Evolutionary conservation across 2,329 filamentous ascomycete genomes (phyloP), one percentile per base, ranked within the genome.

Genomic region (Bipolaris victoriae): DNA sequence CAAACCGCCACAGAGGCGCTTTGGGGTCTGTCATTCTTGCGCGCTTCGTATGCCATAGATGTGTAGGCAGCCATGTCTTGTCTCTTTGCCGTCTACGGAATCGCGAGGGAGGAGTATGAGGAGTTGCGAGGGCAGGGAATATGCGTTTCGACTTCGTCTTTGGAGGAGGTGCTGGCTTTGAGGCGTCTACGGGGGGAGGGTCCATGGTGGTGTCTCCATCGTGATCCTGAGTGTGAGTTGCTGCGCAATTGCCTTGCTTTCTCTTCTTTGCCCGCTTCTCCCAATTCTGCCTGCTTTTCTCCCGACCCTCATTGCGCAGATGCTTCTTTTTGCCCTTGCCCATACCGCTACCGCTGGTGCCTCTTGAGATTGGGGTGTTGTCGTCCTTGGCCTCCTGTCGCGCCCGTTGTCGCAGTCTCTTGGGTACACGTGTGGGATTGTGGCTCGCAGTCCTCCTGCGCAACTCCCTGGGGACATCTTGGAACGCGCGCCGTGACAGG

Each of bases 1-100:
- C 87, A 76, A 97, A 97, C 39, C 92, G 86, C 95, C 95, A 99
- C n/a, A 95, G 77, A 3, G 91, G 89, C 43, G 89, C 84, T 47
- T 85, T 88, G 0, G 91, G 89, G 7, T 86, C 83, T 0, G 92
- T 92, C 90, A 99, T 96, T 58, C 86, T 90, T 20, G 95, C 92
- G 58, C 95, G 83, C 76, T 99, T 99, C 2, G 94, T 88, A 77
- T 97, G 93, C 85, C 90, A 99, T 63, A 96, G 79, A 75, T 99
- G 95, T 6, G 95, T 98, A 0, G 95, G 95, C 15, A 99, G 81
- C 92, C 94, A 97, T 2, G 90, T 92, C 80, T 98, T 98, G 75
- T 90, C 84, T 44, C 89, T 80, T 73, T 98, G 94, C 31, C 95
- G 88, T 77, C 92, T 95, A 64, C 89, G 87, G 73, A 92, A 98